Conservation (phyloP, 495 filamentous ascomycete genomes). For the Antarctomyces pellizariae region DNA sequence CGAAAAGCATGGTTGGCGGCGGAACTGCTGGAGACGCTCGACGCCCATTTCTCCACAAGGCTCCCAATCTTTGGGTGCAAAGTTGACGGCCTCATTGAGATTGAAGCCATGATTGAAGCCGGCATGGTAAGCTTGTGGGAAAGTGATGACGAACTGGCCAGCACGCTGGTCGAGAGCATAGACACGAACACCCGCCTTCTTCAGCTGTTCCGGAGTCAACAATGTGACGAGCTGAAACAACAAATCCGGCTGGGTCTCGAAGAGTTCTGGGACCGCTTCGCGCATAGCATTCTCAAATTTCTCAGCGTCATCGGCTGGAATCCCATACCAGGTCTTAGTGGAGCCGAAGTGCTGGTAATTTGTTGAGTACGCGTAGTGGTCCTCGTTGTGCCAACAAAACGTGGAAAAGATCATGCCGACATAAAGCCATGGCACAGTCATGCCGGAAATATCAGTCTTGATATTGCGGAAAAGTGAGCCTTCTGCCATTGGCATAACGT, state of each 20-base stretch:
- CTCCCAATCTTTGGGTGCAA: constrained; percentile 93
- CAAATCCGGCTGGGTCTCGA: constrained; percentile 90
- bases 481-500: constrained; percentile 70
- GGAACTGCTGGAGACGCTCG: constrained; percentile 64
- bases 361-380: constrained; percentile 92
- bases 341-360: constrained; percentile 98
- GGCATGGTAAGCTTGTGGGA: constrained; percentile 78
- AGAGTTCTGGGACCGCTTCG: constrained; percentile 84
- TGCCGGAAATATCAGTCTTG: constrained; percentile 96
- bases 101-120: constrained; percentile 96
- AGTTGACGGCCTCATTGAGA: constrained; percentile 98
- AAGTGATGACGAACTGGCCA: constrained; percentile 89
- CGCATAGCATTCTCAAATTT: constrained; percentile 92
- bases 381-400: constrained; percentile 98
- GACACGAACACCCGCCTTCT: constrained; percentile 79
- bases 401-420: constrained; percentile 99
- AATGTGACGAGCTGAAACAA: constrained; percentile 93
- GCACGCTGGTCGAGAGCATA: constrained; percentile 87
- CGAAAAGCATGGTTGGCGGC: constrained; percentile 85
- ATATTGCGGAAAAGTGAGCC: constrained; percentile 93
- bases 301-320: constrained; percentile 77
- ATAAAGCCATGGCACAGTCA: constrained; percentile 99
- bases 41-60: constrained; percentile 76
- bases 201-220: constrained; percentile 80
- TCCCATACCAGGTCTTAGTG: constrained; percentile 98